phyloP scores from a whole-genome alignment of 1,284 basidiomycete genomes.

The Stygiomarasmius scandens region DNA sequence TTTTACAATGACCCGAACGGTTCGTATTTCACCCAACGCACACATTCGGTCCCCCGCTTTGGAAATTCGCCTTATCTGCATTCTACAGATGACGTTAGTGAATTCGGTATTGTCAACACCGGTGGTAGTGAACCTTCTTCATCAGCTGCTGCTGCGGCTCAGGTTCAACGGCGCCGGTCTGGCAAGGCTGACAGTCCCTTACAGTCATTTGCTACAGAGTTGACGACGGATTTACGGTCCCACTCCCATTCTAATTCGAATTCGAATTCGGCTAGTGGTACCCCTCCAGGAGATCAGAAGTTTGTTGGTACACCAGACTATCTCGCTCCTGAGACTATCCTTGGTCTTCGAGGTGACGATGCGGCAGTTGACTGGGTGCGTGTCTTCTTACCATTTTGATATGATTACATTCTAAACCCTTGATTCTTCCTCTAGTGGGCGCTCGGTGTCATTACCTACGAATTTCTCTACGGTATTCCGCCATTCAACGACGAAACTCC shows the following conservation, averaged over 20 bases:
- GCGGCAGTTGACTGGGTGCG: conserved; percentile 95
- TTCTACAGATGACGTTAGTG: conserved; percentile 78
- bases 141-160: conserved; percentile 32
- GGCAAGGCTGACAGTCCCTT: conserved; percentile 70
- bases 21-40: conserved; percentile 81
- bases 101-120: conserved; percentile 78
- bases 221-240: conserved; percentile 78
- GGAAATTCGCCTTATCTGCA: conserved; percentile 68
- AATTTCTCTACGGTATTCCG: conserved; percentile 96
- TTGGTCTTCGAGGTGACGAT: conserved; percentile 95
- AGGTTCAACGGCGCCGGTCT: conserved; percentile 56
- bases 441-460: conserved; percentile 96
- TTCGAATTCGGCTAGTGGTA: conserved; percentile 50
- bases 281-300: conserved; percentile 83
- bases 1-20: conserved; percentile 56
- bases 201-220: conserved; percentile 80
- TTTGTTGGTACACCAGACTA: conserved; percentile 98
- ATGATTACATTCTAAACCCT: no score
- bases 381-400: no score
- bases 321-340: conserved; percentile 93
- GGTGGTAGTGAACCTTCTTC: conserved; percentile 80
- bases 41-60: conserved; percentile 55
- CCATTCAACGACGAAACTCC: conserved; percentile 98
- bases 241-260: conserved; percentile 55
- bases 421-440: conserved; percentile 74